Evolutionary conservation across 177 flowering plant genomes (phyloP), one percentile per base, ranked within the genome.

Genomic region (Vitis hybrid): DNA sequence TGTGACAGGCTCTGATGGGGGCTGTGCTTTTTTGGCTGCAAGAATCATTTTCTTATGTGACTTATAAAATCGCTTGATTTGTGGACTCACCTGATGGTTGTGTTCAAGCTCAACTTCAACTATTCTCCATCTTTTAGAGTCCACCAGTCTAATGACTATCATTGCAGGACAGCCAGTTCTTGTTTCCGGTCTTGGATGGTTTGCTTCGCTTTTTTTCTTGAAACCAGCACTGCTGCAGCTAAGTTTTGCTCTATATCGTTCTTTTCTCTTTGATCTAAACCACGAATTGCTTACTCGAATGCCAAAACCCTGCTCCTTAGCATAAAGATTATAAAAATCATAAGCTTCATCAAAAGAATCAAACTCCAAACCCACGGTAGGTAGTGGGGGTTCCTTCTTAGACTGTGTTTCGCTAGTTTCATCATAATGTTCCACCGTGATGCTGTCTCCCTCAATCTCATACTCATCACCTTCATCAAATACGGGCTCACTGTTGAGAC

Each of bases 131-230:
- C 80, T 75, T 65, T 75, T 70, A 11, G 83, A 78, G 59, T 80
- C 85, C 49, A 80, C 73, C n/a, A 84, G 74, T 72, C 79, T 82
- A 40, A 84, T 74, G 15, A 78, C 72, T 56, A 82, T 52, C 87
- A 82, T 84, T 69, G 83, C 87, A 17, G 80, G 85, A 69, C 87
- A 84, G 21, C 84, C 85, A 59, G 85, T 84, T 69, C 87, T 82
- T 50, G 84, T 80, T 64, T 82, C 85, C 21, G 87, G 87, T 65
- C 85, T 77, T 15, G 85, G 85, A 60, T 80, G 69, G 62, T 77
- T 80, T 7, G 85, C 85, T 71, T 78, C 84, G 40, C 72, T 82
- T 70, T 79, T 80, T 72, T 80, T 84, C 81, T 84, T 84, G 81
- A 84, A 84, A 67, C 85, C 85, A 40, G 84, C 85, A 77, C 80